Evolutionary conservation across 495 filamentous ascomycete species (phyloP).

Genomic region (Delitschia confertaspora): DNA sequence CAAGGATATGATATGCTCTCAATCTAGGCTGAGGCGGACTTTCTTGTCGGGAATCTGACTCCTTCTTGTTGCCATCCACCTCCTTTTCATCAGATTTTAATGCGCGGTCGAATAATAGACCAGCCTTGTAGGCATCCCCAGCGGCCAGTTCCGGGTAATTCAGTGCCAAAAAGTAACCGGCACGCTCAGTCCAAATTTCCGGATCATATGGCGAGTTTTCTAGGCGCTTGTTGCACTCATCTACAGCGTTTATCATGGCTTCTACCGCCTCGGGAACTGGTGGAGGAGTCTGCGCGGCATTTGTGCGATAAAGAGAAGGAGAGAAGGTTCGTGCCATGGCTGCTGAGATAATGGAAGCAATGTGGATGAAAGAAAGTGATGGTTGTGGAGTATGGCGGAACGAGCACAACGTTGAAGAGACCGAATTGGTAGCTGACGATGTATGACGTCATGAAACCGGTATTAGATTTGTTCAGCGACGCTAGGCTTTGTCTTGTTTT

Average conservation of each 20-base stretch:
- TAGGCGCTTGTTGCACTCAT: neutral
- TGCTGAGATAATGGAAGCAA: neutral
- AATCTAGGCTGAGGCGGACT: neutral
- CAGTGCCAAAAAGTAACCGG: neutral
- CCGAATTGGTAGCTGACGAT: neutral
- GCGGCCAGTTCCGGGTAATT: neutral
- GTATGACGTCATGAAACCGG: constrained; percentile 1
- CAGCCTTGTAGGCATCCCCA: neutral
- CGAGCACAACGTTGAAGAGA: neutral
- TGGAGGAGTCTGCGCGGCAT: neutral
- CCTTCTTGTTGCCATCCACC: too few relatives aligned
- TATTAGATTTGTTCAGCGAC: too few relatives aligned
- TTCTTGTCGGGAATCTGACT: too few relatives aligned
- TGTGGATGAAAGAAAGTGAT: neutral
- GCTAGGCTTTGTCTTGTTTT: too few relatives aligned
- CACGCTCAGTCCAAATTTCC: neutral
- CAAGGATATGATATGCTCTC: neutral
- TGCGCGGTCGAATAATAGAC: neutral
- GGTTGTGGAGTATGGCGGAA: neutral
- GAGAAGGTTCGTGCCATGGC: neutral
- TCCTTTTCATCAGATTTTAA: neutral
- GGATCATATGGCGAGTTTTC: neutral
- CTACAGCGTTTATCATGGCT: neutral
- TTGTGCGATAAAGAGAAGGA: neutral
- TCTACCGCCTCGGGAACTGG: neutral